Evolutionary conservation across 306 rosid species (phyloP), one percentile per base, ranked within the genome.

Genomic region (Vicia sativa): DNA sequence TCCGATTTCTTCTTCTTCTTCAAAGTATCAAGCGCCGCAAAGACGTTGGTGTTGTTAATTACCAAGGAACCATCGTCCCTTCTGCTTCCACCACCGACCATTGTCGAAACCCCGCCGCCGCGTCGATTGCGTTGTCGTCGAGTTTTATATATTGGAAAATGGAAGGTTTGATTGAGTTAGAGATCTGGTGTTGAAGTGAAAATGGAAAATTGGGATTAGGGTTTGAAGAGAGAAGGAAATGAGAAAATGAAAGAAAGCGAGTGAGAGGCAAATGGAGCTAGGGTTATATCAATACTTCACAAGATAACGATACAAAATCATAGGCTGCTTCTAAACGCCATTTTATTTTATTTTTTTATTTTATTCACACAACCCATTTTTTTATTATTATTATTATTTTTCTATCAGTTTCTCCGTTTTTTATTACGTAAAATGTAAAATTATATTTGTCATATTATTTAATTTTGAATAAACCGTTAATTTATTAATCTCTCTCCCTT

Each of bases 1-100:
- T 74, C 67, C 1, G 67, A 23, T 42, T 61, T 46, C 87, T 89
- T 89, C 82, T 89, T 88, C 80, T 86, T 88, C 89, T 80, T 89
- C 72, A 84, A 62, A 72, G 83, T 86, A 2, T 85, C 92, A 7
- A 89, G 92, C 19, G 96, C 96, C 0, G 96, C 96, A 5, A 89
- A 89, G 0, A 89, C 84, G 77, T 89, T 89, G 41, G 82, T 70
- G 81, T 81, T 86, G 80, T 61, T 84, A 21, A 89, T 67, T 34
- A 65, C 82, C 63, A 68, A 73, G 13, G 75, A 55, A 26, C 62
- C 67, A 9, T 86, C 96, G 1, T 84, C 96, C 65, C 80, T 80
- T 74, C 84, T 74, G 75, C 72, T 79, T 7, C 81, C 95, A 45
- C 88, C 88, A 41, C 95, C 95, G 21, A 64, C 89, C 96, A 89